Conservation (phyloP, 176 grass and related monocot genomes). For the Carex parvula region DNA sequence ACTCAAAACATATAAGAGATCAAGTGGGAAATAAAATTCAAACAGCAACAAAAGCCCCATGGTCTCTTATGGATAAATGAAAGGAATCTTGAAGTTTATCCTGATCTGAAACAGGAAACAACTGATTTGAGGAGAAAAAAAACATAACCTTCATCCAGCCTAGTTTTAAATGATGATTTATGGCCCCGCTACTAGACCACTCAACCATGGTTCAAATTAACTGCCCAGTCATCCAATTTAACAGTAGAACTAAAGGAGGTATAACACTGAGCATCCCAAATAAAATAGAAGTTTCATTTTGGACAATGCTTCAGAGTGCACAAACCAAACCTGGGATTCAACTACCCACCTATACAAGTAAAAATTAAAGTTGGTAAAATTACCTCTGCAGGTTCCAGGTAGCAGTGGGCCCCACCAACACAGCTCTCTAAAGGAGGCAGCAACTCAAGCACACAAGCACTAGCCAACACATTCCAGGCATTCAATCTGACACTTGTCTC, state of each 20-base stretch:
- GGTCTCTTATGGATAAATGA: neutral
- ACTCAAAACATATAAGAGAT: neutral
- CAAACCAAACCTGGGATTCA: neutral
- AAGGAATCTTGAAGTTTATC: neutral
- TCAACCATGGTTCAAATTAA: neutral
- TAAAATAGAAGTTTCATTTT: neutral
- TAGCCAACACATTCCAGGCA: constrained; percentile 68
- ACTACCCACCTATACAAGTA: neutral
- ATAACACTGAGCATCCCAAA: neutral
- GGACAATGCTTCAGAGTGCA: neutral
- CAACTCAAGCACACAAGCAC: constrained; percentile 63
- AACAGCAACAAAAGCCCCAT: neutral
- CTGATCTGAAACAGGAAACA: neutral
- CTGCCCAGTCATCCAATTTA: neutral
- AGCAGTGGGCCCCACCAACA: constrained; percentile 50
- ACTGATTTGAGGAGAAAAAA: neutral
- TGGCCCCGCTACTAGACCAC: neutral
- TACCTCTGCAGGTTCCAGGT: constrained; percentile 93
- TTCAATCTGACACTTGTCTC: constrained; percentile 53
- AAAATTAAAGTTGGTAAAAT: neutral
- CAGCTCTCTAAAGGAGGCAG: constrained; percentile 78
- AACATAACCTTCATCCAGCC: neutral
- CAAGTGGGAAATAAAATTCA: neutral
- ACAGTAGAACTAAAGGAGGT: neutral
- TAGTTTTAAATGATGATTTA: neutral